phyloP scores from a whole-genome alignment of 2,329 filamentous ascomycete species.

The Ophiostoma populinum region DNA sequence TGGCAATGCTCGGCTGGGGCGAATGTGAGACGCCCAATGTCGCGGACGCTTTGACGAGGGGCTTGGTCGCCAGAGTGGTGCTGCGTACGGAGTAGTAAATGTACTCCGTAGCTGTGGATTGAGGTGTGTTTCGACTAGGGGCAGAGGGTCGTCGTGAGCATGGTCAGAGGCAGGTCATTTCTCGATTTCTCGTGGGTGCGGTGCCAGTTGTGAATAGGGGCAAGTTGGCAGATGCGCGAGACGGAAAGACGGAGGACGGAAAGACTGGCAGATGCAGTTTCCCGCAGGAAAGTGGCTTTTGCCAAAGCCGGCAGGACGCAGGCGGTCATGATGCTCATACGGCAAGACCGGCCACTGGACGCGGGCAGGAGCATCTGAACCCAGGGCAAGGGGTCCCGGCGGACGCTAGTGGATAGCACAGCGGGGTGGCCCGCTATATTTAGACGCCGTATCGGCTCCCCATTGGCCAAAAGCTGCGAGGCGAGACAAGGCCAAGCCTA shows the following conservation, averaged over 20 bases:
- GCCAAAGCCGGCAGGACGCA: too few species aligned
- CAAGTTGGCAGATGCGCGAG: too few species aligned
- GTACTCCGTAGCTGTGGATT: too few species aligned
- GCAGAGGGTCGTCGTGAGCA: not conserved
- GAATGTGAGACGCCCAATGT: constrained; percentile 27
- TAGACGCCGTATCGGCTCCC: constrained; percentile 2
- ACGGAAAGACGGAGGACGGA: too few species aligned
- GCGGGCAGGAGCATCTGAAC: constrained; percentile 2
- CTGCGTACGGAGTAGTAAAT: too few species aligned
- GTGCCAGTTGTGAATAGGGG: too few species aligned
- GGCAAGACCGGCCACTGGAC: not conserved
- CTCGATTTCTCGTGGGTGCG: too few species aligned
- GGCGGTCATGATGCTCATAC: too few species aligned
- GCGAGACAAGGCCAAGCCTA: constrained; percentile 8
- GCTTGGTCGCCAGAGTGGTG: constrained; percentile 19
- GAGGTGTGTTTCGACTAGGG: constrained; percentile 22
- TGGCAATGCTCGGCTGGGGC: constrained; percentile 17
- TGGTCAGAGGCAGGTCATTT: not conserved
- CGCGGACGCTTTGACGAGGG: constrained; percentile 26
- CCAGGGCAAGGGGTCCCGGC: constrained; percentile 3
- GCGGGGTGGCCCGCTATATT: constrained; percentile 9
- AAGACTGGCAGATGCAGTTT: too few species aligned
- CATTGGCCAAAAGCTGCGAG: constrained; percentile 7
- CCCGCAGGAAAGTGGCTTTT: too few species aligned
- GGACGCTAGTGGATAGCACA: constrained; percentile 4